Conservation (phyloP, 345 rosid genomes). For the Citrus cavaleriei region DNA sequence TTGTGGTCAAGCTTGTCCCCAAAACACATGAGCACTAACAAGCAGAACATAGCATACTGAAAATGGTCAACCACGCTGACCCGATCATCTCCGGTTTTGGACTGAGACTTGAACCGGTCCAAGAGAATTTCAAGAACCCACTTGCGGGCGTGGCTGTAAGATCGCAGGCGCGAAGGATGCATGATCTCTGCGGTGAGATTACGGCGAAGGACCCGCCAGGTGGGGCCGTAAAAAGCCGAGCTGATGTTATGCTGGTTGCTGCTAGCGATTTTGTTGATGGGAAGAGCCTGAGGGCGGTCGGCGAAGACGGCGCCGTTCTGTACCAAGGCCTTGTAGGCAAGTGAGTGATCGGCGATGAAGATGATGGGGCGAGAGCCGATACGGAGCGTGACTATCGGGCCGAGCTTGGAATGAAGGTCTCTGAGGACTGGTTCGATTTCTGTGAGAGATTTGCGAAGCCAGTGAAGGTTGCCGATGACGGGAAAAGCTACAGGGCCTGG, state of each 20-base stretch:
- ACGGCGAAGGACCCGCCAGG: constrained; percentile 20
- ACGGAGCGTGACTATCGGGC: constrained; percentile 15
- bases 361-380: constrained; percentile 11
- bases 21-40: constrained; percentile 10
- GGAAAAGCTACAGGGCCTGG: constrained; percentile 22
- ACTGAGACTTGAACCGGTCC: not conserved
- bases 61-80: not conserved
- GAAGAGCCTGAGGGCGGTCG: not conserved
- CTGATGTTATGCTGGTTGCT: constrained; percentile 13
- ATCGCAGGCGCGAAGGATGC: not conserved
- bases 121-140: constrained; percentile 20
- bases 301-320: constrained; percentile 9
- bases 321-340: constrained; percentile 22
- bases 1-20: constrained; percentile 3
- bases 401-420: constrained; percentile 5
- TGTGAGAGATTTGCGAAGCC: not conserved
- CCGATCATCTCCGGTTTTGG: not conserved
- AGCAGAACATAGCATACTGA: constrained; percentile 10
- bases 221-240: constrained; percentile 21
- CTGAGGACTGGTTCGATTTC: constrained; percentile 13
- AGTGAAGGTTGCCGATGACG: not conserved
- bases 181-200: not conserved
- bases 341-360: constrained; percentile 18
- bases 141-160: constrained; percentile 8
- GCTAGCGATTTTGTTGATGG: not conserved